Conservation (phyloP, 495 filamentous ascomycete species). For the Penicillium soppii region DNA sequence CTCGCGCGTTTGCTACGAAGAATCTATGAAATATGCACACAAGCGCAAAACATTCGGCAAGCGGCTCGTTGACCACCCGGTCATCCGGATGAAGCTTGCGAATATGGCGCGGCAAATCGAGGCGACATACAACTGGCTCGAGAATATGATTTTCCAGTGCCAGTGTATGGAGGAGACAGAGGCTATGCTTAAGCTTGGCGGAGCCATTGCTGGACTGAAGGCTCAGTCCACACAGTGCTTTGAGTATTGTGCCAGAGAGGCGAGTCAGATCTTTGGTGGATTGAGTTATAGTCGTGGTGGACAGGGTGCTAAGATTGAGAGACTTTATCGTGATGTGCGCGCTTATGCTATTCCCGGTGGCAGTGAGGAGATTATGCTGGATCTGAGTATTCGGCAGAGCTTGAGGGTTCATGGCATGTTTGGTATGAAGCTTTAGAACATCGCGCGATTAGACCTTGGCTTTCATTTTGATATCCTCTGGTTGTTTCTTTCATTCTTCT, state of each 20-base stretch:
- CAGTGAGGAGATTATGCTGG: conserved; percentile 97
- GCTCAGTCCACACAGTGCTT: conserved; percentile 90
- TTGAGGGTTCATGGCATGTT: conserved; percentile 85
- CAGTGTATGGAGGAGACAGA: conserved; percentile 89
- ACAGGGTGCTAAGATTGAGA: conserved; percentile 94
- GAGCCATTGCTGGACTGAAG: conserved; percentile 91
- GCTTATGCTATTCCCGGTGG: conserved; percentile 98
- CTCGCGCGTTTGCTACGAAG: conserved; percentile 95
- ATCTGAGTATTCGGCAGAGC: conserved; percentile 92
- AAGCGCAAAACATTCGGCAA: conserved; percentile 96
- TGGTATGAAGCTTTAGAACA: conserved; percentile 87
- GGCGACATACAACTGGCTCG: conserved; percentile 94
- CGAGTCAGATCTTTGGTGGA: conserved; percentile 95
- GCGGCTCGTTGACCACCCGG: conserved; percentile 91
- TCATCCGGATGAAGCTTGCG: conserved; percentile 96
- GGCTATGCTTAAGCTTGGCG: conserved; percentile 93
- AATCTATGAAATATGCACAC: conserved; percentile 92
- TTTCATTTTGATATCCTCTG: background rate
- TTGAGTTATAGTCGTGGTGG: conserved; percentile 90
- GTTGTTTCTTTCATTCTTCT: background rate
- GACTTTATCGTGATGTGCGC: conserved; percentile 93
- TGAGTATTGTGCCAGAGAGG: conserved; percentile 96
- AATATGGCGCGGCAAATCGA: conserved; percentile 99
- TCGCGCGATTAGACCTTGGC: background rate
- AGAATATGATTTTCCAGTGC: conserved; percentile 93